Conservation (phyloP, 2,329 filamentous ascomycete species). For the Paraphaeosphaeria minitans region DNA sequence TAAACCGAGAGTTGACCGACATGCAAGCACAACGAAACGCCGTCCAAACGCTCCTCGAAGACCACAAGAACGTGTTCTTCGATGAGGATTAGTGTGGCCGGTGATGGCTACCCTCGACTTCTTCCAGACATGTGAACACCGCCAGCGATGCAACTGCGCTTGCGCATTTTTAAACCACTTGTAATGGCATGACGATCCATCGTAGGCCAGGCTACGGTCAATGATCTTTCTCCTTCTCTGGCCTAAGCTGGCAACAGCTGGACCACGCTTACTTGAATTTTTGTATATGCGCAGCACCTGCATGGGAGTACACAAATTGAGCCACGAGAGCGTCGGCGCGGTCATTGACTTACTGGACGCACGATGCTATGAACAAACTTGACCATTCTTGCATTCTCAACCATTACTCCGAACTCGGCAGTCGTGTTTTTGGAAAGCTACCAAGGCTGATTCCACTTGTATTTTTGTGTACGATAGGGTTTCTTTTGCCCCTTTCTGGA, state of each 20-base stretch:
- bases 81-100: slow-evolving; percentile 30
- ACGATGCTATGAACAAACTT: slow-evolving; percentile 15
- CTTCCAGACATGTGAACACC: not conserved
- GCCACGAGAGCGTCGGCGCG: not conserved
- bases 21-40: slow-evolving; percentile 92
- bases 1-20: slow-evolving; percentile 94
- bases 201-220: slow-evolving; percentile 2
- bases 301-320: slow-evolving; percentile 10
- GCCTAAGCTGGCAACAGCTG: slow-evolving; percentile 4
- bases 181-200: slow-evolving; percentile 6
- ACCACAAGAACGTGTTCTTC: slow-evolving; percentile 79
- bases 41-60: slow-evolving; percentile 91
- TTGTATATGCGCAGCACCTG: slow-evolving; percentile 14
- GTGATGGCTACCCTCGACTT: not conserved
- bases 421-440: slow-evolving; percentile 7
- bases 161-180: slow-evolving; percentile 1
- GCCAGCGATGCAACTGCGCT: not conserved
- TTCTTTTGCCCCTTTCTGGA: slow-evolving; percentile 5
- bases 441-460: slow-evolving; percentile 5
- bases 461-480: slow-evolving; percentile 22
- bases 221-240: slow-evolving; percentile 5
- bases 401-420: not conserved
- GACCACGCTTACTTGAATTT: slow-evolving; percentile 7
- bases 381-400: not conserved
- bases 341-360: not conserved